Evolutionary conservation across 768 basidiomycete species (phyloP).

Genomic region (Russula griseocarnosa): DNA sequence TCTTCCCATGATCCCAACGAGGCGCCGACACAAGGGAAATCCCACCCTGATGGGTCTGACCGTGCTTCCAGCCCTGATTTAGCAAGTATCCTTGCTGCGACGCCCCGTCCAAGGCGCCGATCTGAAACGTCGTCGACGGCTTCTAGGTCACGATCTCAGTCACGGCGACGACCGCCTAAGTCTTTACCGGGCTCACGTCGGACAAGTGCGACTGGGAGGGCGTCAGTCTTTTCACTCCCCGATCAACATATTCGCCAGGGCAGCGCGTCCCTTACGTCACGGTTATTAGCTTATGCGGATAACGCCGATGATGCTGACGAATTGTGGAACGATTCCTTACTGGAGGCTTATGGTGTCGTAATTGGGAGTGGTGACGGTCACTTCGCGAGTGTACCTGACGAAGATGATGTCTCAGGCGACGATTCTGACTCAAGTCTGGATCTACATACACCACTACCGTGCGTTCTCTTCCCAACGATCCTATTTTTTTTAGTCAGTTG

Average conservation of each 20-base stretch:
- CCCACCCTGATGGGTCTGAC: not conserved
- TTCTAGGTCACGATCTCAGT: constrained; percentile 30
- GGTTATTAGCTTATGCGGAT: constrained; percentile 27
- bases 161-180: constrained; percentile 21
- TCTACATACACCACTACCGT: constrained; percentile 41
- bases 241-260: constrained; percentile 24
- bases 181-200: constrained; percentile 25
- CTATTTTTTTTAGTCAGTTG: not conserved
- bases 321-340: constrained; percentile 31
- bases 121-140: constrained; percentile 30
- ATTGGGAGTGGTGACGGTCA: constrained; percentile 30
- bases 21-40: not conserved
- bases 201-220: constrained; percentile 25
- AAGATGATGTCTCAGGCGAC: constrained; percentile 35
- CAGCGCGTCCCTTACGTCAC: constrained; percentile 21
- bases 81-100: constrained; percentile 33
- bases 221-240: constrained; percentile 19
- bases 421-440: constrained; percentile 40
- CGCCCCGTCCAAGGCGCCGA: constrained; percentile 34
- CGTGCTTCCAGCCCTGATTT: constrained; percentile 37
- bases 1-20: not conserved
- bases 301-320: constrained; percentile 14
- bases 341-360: constrained; percentile 33
- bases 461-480: constrained; percentile 26
- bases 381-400: constrained; percentile 28